These are phyloP conservation scores for Candida verbasci DNA, from an alignment of 805 yeast species.

Conservation along the genomic window DNA sequence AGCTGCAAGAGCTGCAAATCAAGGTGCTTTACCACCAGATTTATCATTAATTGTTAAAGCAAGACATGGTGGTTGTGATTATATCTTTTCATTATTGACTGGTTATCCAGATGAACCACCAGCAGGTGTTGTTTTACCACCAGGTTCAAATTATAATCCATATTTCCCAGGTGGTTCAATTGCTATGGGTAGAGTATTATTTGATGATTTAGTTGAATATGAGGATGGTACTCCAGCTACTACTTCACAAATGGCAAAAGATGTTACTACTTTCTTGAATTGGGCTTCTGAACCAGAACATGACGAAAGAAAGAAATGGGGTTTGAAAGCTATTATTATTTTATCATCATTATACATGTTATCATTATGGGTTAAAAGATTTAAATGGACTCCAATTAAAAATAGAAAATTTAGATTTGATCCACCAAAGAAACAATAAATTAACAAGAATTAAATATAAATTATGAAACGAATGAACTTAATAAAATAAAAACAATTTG, in stretches of 20 bases:
- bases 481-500: too few species aligned
- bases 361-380: conserved; percentile 90
- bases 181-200: conserved; percentile 98
- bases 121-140: conserved; percentile 90
- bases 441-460: not conserved
- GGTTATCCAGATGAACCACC: conserved; percentile 99
- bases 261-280: conserved; percentile 90
- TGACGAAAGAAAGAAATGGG: conserved; percentile 95
- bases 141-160: conserved; percentile 97
- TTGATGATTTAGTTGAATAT: conserved; percentile 95
- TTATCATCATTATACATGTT: conserved; percentile 74
- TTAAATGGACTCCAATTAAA: conserved; percentile 97
- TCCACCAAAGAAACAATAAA: conserved; percentile 69
- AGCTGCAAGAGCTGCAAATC: conserved; percentile 99
- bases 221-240: conserved; percentile 99
- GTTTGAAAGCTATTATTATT: conserved; percentile 85
- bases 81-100: conserved; percentile 89
- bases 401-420: conserved; percentile 89
- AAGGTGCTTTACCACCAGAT: conserved; percentile 98
- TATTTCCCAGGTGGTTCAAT: conserved; percentile 99
- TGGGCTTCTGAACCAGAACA: conserved; percentile 99
- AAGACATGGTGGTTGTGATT: conserved; percentile 97
- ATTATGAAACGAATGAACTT: not conserved
- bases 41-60: conserved; percentile 96
- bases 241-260: conserved; percentile 99